Base-by-base conservation (phyloP, 257 asterid species). In the Capsicum rhomboideum region DNA sequence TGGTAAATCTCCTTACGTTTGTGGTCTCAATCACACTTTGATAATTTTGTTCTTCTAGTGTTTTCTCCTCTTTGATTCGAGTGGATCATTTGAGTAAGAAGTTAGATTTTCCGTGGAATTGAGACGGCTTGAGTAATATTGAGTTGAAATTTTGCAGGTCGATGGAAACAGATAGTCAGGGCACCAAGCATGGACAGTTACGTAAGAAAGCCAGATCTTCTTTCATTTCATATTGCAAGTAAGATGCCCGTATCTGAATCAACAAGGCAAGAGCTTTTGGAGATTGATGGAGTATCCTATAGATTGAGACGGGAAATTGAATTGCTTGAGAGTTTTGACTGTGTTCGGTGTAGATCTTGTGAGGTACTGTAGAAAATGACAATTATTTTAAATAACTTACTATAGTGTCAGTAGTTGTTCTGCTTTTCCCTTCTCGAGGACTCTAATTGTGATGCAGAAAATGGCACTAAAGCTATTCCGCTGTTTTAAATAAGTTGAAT, bases 201-300 rank as follows among this genome's bases (percentile, higher is more conserved):
- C 86, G 91, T 93, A 81, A 90, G 20, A 89, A 95, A 97, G 90
- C 98, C 99, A 28, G 98, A 91, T 87, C 93, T 93, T 85, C 97
- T 97, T 83, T 95, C 99, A 67, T 97, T 97, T 87, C 97, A 95
- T 78, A 88, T 97, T 85, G 99, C 97, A 82, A 97, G 99, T 91
- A 95, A 93, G 90, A 91, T 97, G 86, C 99, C 98, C 16, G 88
- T 92, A 77, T 97, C 99, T 44, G 99, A 92, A 89, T 90, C 97
- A 8, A 88, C 90, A 2, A 92, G 98, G 89, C 98, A 97, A 89
- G 99, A 97, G 87, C 98, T 97, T 88, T 90, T 97, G 88, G 99
- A 97, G 82, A 97, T 95, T 83, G 99, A 97, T 89, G 99, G 99
- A 78, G 93, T 93, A 82, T 89, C 97, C 46, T 97, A 97, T 86